A percentile compares a stretch with the other conserved stretches of the same genome.
Conservation (phyloP, 202 grass and related monocot genomes). For the Zizania palustris region DNA sequence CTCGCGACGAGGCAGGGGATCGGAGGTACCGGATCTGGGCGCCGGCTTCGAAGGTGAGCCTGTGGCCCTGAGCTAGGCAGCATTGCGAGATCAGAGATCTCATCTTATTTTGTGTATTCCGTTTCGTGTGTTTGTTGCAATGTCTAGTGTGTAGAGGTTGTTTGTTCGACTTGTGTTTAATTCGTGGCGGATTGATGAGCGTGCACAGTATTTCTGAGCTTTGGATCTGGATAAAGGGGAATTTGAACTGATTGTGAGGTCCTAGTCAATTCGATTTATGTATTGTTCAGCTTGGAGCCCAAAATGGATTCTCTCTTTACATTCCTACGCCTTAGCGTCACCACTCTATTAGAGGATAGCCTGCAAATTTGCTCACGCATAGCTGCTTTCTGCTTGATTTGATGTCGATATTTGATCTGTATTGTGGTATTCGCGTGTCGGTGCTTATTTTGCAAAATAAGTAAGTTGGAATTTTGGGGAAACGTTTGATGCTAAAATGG, state of each 20-base stretch:
- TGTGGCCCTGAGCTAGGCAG: constrained; percentile 33
- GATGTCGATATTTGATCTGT: constrained; percentile 14
- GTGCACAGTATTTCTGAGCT: constrained; percentile 6
- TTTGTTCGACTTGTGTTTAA: constrained; percentile 32
- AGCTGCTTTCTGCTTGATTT: not conserved
- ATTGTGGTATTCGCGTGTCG: constrained; percentile 29
- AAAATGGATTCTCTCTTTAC: constrained; percentile 2
- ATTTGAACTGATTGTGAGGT: constrained; percentile 10
- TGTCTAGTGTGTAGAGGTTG: not conserved
- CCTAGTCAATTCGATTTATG: not conserved
- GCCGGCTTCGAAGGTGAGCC: constrained; percentile 53
- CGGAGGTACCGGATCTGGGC: constrained; percentile 41
- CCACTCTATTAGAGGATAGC: not conserved
- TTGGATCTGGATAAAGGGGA: constrained; percentile 55
- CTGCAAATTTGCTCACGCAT: not conserved
- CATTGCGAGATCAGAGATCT: constrained; percentile 62
- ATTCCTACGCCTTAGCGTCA: not conserved
- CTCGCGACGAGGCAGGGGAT: constrained; percentile 36
- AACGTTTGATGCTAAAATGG: not conserved
- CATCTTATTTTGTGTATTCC: not conserved
- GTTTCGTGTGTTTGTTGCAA: not conserved
- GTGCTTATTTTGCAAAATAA: constrained; percentile 21
- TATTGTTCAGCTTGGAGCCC: not conserved
- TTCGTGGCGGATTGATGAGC: constrained; percentile 13
- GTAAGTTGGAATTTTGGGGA: not conserved